Evolutionary conservation across 805 yeast genomes (phyloP).

Genomic region (Hanseniaspora meyeri): DNA sequence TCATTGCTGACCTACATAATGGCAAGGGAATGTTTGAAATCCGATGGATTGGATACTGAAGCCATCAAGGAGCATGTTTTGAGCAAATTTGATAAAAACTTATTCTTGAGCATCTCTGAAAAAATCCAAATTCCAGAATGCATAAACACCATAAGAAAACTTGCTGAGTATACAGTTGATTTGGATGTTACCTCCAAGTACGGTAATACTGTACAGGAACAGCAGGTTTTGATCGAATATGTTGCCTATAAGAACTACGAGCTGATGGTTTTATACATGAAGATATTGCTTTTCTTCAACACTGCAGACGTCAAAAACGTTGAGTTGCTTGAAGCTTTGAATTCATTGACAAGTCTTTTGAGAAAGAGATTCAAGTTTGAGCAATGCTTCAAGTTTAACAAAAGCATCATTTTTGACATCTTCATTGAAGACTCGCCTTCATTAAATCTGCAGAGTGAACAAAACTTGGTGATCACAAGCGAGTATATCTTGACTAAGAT

Average conservation of each 20-base stretch:
- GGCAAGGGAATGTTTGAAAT: not conserved
- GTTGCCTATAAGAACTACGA: slow-evolving; percentile 8
- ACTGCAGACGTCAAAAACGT: not conserved
- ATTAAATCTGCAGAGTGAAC: not conserved
- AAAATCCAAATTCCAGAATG: not conserved
- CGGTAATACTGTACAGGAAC: not conserved
- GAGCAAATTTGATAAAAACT: not conserved
- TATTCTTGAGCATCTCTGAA: not conserved
- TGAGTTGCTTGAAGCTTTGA: not conserved
- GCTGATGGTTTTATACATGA: slow-evolving; percentile 1
- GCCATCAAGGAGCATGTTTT: not conserved
- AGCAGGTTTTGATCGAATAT: slow-evolving; percentile 1
- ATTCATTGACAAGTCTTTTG: not conserved
- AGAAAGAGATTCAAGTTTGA: slow-evolving; percentile 12
- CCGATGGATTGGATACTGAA: not conserved
- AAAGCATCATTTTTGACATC: not conserved
- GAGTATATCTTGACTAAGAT: slow-evolving; percentile 4
- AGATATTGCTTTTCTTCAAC: slow-evolving; percentile 2
- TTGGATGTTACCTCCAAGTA: not conserved
- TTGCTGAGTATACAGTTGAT: not conserved
- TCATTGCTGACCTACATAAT: not conserved
- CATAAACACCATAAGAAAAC: not conserved
- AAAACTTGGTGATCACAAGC: slow-evolving; percentile 4
- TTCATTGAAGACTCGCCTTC: not conserved
- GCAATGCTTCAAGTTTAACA: slow-evolving; percentile 4